Conservation (phyloP, 352 stramenopile species). For the Globisporangium nagaii region DNA sequence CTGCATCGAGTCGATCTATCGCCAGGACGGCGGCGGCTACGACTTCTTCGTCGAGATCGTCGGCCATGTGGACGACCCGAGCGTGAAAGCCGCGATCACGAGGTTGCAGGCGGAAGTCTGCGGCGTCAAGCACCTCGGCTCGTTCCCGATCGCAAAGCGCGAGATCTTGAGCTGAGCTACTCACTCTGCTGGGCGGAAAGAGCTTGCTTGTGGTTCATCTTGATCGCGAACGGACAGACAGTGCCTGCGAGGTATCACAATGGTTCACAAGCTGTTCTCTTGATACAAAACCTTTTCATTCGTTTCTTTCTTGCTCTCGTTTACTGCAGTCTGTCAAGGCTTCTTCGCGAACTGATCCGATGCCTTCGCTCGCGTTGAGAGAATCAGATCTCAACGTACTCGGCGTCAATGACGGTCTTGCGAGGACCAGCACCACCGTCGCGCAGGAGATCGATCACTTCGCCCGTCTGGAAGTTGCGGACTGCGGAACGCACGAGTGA, state of each 20-base stretch:
- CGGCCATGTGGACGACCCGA: slow-evolving; percentile 66
- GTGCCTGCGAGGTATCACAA: too few species aligned
- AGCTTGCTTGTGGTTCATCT: too few species aligned
- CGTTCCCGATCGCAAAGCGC: slow-evolving; percentile 62
- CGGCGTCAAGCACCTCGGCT: slow-evolving; percentile 71
- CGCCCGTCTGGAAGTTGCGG: slow-evolving; percentile 42
- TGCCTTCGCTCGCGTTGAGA: too few species aligned
- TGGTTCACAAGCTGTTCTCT: too few species aligned
- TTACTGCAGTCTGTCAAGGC: too few species aligned
- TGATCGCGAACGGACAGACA: too few species aligned
- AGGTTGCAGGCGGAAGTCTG: slow-evolving; percentile 49
- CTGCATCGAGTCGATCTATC: slow-evolving; percentile 85
- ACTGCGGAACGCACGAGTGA: slow-evolving; percentile 21
- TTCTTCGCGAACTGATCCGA: too few species aligned
- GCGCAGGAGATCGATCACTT: slow-evolving; percentile 64
- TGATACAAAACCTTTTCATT: too few species aligned
- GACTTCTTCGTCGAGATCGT: slow-evolving; percentile 86
- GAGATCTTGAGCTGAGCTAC: slow-evolving; percentile 36
- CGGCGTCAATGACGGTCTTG: slow-evolving; percentile 67
- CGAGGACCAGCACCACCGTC: slow-evolving; percentile 26
- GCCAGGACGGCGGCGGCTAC: slow-evolving; percentile 60
- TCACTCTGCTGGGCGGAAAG: too few species aligned
- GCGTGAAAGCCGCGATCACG: slow-evolving; percentile 49
- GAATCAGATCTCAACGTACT: slow-evolving; percentile 60
- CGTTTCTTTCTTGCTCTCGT: too few species aligned